Conservation (phyloP, 1,284 basidiomycete genomes). For the Athelia sp. region DNA sequence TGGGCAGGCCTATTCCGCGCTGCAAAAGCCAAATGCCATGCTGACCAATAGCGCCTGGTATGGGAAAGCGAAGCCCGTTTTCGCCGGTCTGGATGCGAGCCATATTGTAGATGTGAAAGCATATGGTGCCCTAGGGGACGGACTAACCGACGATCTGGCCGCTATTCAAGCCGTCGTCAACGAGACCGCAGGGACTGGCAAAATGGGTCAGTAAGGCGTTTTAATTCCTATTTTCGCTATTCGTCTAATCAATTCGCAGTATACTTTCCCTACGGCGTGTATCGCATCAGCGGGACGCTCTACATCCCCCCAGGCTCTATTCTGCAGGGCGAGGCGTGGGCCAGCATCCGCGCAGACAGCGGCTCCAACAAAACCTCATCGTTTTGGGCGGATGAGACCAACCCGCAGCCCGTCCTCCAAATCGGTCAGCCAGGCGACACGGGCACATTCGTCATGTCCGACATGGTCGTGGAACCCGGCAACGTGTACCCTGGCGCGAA, state of each 20-base stretch:
- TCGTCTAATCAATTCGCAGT: not conserved
- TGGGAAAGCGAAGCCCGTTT: not conserved
- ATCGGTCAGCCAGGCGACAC: not conserved
- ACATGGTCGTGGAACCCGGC: conserved; percentile 1
- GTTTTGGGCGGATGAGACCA: not conserved
- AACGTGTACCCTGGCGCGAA: not conserved
- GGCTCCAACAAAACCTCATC: not conserved
- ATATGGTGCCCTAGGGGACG: conserved; percentile 44
- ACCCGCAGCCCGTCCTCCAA: not conserved
- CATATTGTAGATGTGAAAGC: conserved; percentile 41
- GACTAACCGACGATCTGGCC: conserved; percentile 41
- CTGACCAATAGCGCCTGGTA: not conserved
- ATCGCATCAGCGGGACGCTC: not conserved
- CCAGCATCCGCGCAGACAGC: not conserved
- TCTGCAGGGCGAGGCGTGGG: not conserved
- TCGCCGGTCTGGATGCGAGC: conserved; percentile 14
- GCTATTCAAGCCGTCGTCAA: conserved; percentile 38
- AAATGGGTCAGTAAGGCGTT: not conserved
- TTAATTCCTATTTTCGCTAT: not conserved
- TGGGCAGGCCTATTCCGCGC: not conserved
- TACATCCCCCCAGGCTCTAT: not conserved
- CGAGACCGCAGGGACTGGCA: not conserved
- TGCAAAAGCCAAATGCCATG: not conserved
- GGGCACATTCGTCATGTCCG: not conserved
- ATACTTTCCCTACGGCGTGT: not conserved